A percentile compares a stretch with the other conserved stretches of the same genome.
These are phyloP conservation scores for Boletus tomentosulus DNA, from an alignment of 768 basidiomycete genomes.

Conservation along the genomic window DNA sequence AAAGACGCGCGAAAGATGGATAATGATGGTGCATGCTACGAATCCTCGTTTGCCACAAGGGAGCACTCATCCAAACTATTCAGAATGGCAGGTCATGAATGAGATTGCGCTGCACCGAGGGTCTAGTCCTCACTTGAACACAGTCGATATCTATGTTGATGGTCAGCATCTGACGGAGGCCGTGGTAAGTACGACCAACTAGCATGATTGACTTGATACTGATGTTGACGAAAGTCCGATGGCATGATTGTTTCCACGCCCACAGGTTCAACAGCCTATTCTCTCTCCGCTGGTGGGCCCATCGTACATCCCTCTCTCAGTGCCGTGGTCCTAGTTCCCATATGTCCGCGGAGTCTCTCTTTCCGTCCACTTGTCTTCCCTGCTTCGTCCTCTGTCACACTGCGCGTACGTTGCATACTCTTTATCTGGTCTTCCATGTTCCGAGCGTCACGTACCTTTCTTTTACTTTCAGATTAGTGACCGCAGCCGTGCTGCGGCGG, in stretches of 20 bases:
- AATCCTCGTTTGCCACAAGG: background rate
- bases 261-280: constrained; percentile 95
- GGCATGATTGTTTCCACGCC: constrained; percentile 94
- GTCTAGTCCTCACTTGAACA: constrained; percentile 85
- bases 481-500: constrained; percentile 79
- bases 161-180: constrained; percentile 95
- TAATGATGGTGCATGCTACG: constrained; percentile 47
- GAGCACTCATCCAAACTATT: constrained; percentile 1
- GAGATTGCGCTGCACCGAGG: constrained; percentile 92
- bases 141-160: constrained; percentile 91
- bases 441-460: constrained; percentile 1
- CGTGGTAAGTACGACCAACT: constrained; percentile 56
- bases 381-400: constrained; percentile 67
- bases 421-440: background rate
- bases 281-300: constrained; percentile 90
- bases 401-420: constrained; percentile 50
- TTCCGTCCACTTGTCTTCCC: constrained; percentile 93
- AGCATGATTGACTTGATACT: constrained; percentile 11
- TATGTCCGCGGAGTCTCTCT: constrained; percentile 87
- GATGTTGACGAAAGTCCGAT: constrained; percentile 59
- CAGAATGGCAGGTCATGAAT: constrained; percentile 97
- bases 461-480: constrained; percentile 63
- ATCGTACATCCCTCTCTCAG: constrained; percentile 92
- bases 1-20: constrained; percentile 55
- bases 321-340: constrained; percentile 90